A percentile compares a stretch with the other conserved stretches of the same genome.
These are phyloP conservation scores for Jimgerdemannia lactiflua DNA, from an alignment of 192 early-diverging fungal genomes.

Conservation along the genomic window DNA sequence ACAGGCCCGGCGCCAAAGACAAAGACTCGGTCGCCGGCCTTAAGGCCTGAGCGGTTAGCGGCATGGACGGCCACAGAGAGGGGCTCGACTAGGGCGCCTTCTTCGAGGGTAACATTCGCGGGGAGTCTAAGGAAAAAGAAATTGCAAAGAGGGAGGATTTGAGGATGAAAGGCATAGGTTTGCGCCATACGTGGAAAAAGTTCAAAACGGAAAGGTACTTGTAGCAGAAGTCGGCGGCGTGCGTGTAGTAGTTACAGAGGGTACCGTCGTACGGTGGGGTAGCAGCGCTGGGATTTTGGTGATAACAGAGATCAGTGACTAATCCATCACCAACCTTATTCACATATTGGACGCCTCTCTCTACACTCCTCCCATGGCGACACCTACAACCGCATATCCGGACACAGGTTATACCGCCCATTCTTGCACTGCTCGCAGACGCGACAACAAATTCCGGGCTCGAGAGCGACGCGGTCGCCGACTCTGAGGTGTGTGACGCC, in stretches of 20 bases:
- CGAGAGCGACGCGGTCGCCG: slow-evolving; percentile 44
- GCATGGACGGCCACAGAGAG: slow-evolving; percentile 41
- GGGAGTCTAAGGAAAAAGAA: slow-evolving; percentile 19
- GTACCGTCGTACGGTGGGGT: slow-evolving; percentile 44
- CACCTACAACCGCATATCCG: slow-evolving; percentile 42
- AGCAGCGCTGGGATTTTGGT: slow-evolving; percentile 22
- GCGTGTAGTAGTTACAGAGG: slow-evolving; percentile 38
- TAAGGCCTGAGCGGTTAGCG: slow-evolving; percentile 24
- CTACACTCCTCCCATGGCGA: neutral
- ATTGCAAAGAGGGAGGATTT: neutral
- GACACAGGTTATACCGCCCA: slow-evolving; percentile 37
- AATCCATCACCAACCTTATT: too few relatives aligned
- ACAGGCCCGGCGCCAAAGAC: slow-evolving; percentile 48
- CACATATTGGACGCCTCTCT: too few relatives aligned
- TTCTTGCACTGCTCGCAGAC: slow-evolving; percentile 32
- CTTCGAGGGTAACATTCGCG: slow-evolving; percentile 33
- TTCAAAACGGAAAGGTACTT: slow-evolving; percentile 10
- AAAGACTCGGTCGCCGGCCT: slow-evolving; percentile 31
- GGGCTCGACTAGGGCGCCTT: slow-evolving; percentile 42
- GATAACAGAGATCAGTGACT: too few relatives aligned
- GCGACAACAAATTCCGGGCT: slow-evolving; percentile 37
- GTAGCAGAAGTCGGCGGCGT: slow-evolving; percentile 41
- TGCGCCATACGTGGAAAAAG: too few relatives aligned
- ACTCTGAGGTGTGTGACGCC: slow-evolving; percentile 35
- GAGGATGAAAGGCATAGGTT: too few relatives aligned